Base-by-base conservation (phyloP, 176 grass and related monocot species). In the Oryza glumipatula region DNA sequence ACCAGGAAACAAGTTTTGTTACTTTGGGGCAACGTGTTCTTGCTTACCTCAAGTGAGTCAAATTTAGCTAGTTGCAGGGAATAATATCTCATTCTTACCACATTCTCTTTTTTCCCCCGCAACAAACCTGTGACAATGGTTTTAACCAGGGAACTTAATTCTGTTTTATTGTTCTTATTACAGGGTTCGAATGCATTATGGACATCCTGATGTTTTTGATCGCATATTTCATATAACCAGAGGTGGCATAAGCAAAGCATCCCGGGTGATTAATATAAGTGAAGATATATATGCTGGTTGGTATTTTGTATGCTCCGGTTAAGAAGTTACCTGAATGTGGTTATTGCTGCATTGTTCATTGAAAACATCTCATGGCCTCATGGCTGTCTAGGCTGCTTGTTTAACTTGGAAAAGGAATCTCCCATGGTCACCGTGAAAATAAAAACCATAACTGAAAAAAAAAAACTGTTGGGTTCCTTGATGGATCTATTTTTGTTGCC, bases 201-300 rank as follows among this genome's bases (percentile, higher is more conserved):
- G 96, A 32, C 96, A 98, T 92, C 96, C 96, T n/a, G 96, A 98
- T 92, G 89, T 98, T 83, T 98, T 98, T 88, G 93, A 98, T 88
- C 90, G 96, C 68, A 90, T 95, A 95, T 98, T 98, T 85, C 96
- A 98, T 84, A 94, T 98, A 89, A 95, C 96, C 82, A 89, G 96
- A 83, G 96, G 96, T 11, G 96, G 96, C 61, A 90, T 98, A 88
- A 98, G 96, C 89, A 98, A 98, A 83, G 93, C 96, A 68, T 98
- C 96, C 81, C 87, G 96, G 36, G 89, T 98, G 76, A 98, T 98
- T 77, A 98, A 98, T 84, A 98, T 98, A 35, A 98, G 96, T 26
- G 96, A 98, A 94, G 96, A 98, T 73, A 98, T 98, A 76, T 98
- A 88, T 74, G 93, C 96, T 77, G 96, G 96, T 98, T 76, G 1